Percentiles rank a stretch among this genome's conserved stretches.
These are phyloP conservation scores for Acer campestre DNA, from an alignment of 345 rosid genomes.

Conservation along the genomic window DNA sequence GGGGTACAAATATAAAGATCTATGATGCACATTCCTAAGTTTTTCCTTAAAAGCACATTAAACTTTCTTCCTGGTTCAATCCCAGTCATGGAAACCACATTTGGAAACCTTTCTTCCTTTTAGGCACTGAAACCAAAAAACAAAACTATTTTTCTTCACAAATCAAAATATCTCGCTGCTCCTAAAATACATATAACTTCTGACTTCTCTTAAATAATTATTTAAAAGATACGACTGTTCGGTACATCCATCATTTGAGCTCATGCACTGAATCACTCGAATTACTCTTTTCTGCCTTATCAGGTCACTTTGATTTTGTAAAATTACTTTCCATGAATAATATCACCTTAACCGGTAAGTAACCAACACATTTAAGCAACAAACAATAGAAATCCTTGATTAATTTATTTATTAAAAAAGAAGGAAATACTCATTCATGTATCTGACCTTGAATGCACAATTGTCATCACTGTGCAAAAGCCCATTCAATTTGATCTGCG, in stretches of 20 bases:
- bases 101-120: background rate
- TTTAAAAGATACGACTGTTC: background rate
- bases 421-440: background rate
- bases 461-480: constrained; percentile 82
- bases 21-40: background rate
- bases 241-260: background rate
- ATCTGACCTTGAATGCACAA: constrained; percentile 75
- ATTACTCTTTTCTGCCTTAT: background rate
- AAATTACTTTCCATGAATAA: background rate
- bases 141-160: background rate
- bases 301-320: background rate
- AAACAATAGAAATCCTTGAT: background rate
- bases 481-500: constrained; percentile 90
- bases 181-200: background rate
- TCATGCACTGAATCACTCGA: background rate
- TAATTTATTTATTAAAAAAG: background rate
- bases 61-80: background rate
- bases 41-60: background rate
- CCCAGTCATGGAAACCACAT: background rate
- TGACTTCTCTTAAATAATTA: background rate
- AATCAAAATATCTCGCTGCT: background rate
- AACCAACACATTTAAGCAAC: background rate
- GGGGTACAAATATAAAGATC: background rate
- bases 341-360: background rate
- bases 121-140: background rate